Evolutionary conservation across 768 basidiomycete genomes (phyloP).

Genomic region (Naematelia aurantialba): DNA sequence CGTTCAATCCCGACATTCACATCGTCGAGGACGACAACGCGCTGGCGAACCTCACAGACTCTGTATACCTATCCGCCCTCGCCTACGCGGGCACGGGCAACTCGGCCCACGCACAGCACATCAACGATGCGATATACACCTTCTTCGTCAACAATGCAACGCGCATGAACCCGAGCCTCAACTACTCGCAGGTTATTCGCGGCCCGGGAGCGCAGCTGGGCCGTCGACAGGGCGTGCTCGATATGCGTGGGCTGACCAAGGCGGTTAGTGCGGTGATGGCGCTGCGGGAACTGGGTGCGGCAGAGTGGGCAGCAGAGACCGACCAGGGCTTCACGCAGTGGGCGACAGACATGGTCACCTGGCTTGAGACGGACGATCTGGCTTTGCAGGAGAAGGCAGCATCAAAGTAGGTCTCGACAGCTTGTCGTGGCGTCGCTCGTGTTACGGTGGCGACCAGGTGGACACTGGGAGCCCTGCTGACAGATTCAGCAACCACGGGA

Average conservation of each 20-base stretch:
- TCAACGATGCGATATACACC: slow-evolving; percentile 58
- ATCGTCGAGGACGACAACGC: slow-evolving; percentile 59
- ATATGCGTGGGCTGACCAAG: slow-evolving; percentile 61
- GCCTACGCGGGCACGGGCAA: slow-evolving; percentile 57
- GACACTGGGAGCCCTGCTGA: not conserved
- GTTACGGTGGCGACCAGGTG: too few relatives aligned
- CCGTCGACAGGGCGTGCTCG: slow-evolving; percentile 59
- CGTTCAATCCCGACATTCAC: slow-evolving; percentile 64
- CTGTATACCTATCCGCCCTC: slow-evolving; percentile 62
- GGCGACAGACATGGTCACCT: slow-evolving; percentile 54
- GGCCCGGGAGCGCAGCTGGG: slow-evolving; percentile 57
- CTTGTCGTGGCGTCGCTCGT: too few relatives aligned
- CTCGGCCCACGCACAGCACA: slow-evolving; percentile 55
- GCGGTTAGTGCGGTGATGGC: slow-evolving; percentile 56
- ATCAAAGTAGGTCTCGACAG: slow-evolving; percentile 58
- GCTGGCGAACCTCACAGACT: slow-evolving; percentile 60
- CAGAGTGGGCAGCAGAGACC: slow-evolving; percentile 59
- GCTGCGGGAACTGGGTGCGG: slow-evolving; percentile 54
- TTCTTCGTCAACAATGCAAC: slow-evolving; percentile 59
- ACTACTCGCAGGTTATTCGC: slow-evolving; percentile 60
- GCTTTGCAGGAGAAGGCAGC: slow-evolving; percentile 54
- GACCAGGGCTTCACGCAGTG: slow-evolving; percentile 56
- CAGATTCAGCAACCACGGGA: slow-evolving; percentile 61
- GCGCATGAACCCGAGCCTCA: slow-evolving; percentile 63
- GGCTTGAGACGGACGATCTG: slow-evolving; percentile 56